These are phyloP conservation scores for Pichia deserticola DNA, from an alignment of 805 yeast species.

Conservation along the genomic window DNA sequence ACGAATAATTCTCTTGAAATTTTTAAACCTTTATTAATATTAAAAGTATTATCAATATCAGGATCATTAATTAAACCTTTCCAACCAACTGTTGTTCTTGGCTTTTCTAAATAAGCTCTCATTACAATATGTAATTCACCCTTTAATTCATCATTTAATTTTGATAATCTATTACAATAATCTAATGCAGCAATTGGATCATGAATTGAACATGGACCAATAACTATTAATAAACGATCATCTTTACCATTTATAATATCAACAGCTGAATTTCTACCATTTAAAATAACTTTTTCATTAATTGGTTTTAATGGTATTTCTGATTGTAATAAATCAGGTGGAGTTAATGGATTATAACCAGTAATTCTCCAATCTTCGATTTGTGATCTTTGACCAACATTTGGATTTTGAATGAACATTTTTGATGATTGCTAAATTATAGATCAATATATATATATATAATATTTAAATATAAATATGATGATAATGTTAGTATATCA, in stretches of 20 bases:
- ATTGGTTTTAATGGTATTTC: slow-evolving; percentile 64
- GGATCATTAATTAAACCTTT: slow-evolving; percentile 97
- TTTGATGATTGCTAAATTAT: slow-evolving; percentile 18
- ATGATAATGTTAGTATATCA: no score
- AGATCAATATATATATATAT: no score
- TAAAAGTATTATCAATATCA: slow-evolving; percentile 83
- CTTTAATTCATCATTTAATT: slow-evolving; percentile 52
- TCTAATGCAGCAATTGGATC: slow-evolving; percentile 91
- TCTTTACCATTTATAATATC: slow-evolving; percentile 72
- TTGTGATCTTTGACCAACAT: slow-evolving; percentile 76
- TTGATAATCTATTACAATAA: slow-evolving; percentile 62
- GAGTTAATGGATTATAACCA: slow-evolving; percentile 93
- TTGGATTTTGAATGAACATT: slow-evolving; percentile 81
- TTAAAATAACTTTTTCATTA: slow-evolving; percentile 55
- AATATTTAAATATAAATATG: no score
- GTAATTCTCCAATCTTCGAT: slow-evolving; percentile 71
- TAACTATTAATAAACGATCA: slow-evolving; percentile 80
- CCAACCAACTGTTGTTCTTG: slow-evolving; percentile 99
- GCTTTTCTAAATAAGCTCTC: slow-evolving; percentile 98
- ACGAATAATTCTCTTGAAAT: slow-evolving; percentile 79
- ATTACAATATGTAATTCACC: slow-evolving; percentile 79
- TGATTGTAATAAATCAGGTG: slow-evolving; percentile 87
- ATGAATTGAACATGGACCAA: slow-evolving; percentile 97
- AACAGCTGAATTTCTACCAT: slow-evolving; percentile 70
- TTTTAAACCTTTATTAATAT: slow-evolving; percentile 90